phyloP scores from a whole-genome alignment of 345 rosid species.

The Hibiscus trionum region DNA sequence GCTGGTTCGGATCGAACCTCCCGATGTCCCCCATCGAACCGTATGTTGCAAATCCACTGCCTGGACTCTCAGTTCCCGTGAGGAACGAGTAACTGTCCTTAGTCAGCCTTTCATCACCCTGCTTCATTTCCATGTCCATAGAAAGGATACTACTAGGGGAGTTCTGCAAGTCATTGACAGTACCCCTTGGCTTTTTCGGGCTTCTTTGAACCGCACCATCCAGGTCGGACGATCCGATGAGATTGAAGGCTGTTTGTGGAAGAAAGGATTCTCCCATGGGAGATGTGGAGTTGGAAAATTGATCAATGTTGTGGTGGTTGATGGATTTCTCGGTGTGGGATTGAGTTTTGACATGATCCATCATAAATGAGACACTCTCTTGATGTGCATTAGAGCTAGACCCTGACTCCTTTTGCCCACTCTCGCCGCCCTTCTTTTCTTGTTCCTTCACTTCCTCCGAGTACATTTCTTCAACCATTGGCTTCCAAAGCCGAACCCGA shows the following conservation, averaged over 20 bases:
- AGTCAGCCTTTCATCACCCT: slow-evolving; percentile 18
- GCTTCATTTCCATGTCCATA: slow-evolving; percentile 4
- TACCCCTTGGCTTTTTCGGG: slow-evolving; percentile 32
- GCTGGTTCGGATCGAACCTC: slow-evolving; percentile 35
- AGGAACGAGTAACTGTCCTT: slow-evolving; percentile 18
- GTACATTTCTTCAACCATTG: slow-evolving; percentile 85
- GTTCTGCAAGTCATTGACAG: slow-evolving; percentile 17
- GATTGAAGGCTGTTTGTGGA: slow-evolving; percentile 27
- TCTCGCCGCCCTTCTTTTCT: slow-evolving; percentile 22
- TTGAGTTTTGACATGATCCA: slow-evolving; percentile 6
- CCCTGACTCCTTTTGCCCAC: slow-evolving; percentile 15
- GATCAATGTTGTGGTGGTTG: not conserved
- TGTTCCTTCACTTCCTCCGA: slow-evolving; percentile 45
- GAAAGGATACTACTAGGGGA: slow-evolving; percentile 29
- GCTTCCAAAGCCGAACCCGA: slow-evolving; percentile 82
- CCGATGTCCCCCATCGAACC: slow-evolving; percentile 30
- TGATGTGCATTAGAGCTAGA: slow-evolving; percentile 1
- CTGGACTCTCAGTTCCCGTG: not conserved
- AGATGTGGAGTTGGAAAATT: slow-evolving; percentile 27
- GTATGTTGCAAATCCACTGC: not conserved
- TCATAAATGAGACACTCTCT: not conserved
- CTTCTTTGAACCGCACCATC: slow-evolving; percentile 23
- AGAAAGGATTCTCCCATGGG: slow-evolving; percentile 24
- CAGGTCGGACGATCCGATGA: slow-evolving; percentile 29
- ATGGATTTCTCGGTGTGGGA: not conserved